phyloP scores from a whole-genome alignment of 352 stramenopile species.

The Discostella stelligera region DNA sequence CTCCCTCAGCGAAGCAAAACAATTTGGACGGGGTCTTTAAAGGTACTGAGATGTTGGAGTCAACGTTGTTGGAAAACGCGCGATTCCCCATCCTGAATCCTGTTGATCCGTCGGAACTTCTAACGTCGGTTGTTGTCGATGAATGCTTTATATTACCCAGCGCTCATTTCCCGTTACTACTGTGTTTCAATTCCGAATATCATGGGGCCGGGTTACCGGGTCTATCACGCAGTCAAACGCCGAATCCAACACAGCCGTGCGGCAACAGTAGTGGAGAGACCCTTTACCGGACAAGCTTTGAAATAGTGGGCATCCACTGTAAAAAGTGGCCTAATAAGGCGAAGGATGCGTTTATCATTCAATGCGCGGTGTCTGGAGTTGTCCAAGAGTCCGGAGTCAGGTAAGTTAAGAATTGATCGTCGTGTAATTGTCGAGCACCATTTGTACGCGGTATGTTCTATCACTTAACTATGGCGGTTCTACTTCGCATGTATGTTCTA shows the following conservation, averaged over 20 bases:
- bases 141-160: slow-evolving; percentile 80
- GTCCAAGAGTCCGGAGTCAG: slow-evolving; percentile 56
- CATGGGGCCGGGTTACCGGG: neutral
- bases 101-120: slow-evolving; percentile 60
- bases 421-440: neutral
- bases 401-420: slow-evolving; percentile 13
- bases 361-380: slow-evolving; percentile 60
- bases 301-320: slow-evolving; percentile 56
- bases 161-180: slow-evolving; percentile 77
- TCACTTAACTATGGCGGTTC: neutral
- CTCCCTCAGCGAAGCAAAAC: slow-evolving; percentile 1
- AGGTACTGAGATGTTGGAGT: neutral
- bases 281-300: slow-evolving; percentile 71
- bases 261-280: slow-evolving; percentile 25
- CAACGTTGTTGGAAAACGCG: neutral
- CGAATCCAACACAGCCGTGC: neutral
- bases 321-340: slow-evolving; percentile 2
- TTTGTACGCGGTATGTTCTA: neutral
- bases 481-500: neutral
- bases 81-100: slow-evolving; percentile 69
- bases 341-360: slow-evolving; percentile 53
- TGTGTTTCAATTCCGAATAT: slow-evolving; percentile 68
- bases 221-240: slow-evolving; percentile 1
- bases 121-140: slow-evolving; percentile 62
- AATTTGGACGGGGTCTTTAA: neutral